Evolutionary conservation across 306 rosid genomes (phyloP), one percentile per base, ranked within the genome.

Genomic region (Myrica gale): DNA sequence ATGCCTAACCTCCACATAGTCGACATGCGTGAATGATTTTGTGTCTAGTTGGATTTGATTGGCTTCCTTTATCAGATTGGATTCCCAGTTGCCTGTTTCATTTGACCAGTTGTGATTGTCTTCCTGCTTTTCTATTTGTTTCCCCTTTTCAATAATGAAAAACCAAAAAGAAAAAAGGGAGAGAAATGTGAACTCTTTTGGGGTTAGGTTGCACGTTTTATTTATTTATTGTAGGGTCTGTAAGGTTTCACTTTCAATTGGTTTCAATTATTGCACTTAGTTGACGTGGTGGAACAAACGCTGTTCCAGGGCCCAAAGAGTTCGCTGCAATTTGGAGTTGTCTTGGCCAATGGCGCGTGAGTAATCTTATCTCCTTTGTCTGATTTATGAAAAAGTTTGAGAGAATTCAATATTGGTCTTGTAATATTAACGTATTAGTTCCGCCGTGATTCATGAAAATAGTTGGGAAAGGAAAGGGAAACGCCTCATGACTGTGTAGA

Each of bases 271-370:
- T 69, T 62, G 26, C 26, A 2, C 54, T 67, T 80, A 20, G 54
- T n/a, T 82, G 20, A 69, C 84, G 43, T 71, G 55, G 11, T 12
- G 66, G 55, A 78, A 19, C 72, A 77, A 85, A 11, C 77, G 72
- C 47, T 80, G 69, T 68, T 62, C 19, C 83, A 91, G 98, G 95
- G 52, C 95, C 95, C 4, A 83, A 82, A 54, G 96, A 92, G 78
- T 94, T 92, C 83, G 57, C 88, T n/a, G 92, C 86, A 19, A 78
- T 94, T 42, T 92, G 97, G 95, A 84, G 41, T 80, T 92, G 98
- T 81, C 95, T 94, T 73, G 97, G 88, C 55, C 87, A 80, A 46
- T 94, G 98, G 96, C 90, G 92, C 69, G 97, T 94, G 47, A 86
- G 96, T 89, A 67, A 17, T 54, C 60, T 15, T 6, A 57, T 32